Conservation (phyloP, 2,329 filamentous ascomycete species). For the Colletotrichum shisoi region DNA sequence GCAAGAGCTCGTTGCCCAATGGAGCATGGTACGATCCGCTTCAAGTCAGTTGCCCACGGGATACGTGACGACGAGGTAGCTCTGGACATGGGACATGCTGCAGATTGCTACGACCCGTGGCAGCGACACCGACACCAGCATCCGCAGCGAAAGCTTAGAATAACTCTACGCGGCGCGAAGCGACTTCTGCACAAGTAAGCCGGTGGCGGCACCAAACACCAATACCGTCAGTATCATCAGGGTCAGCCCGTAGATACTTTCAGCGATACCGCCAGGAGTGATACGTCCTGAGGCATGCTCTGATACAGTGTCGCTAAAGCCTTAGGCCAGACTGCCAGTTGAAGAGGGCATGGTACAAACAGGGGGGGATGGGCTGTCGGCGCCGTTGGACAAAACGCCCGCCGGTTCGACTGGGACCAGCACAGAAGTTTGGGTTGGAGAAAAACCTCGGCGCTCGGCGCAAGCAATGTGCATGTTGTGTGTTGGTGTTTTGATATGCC, state of each 20-base stretch:
- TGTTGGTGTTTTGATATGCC: slow-evolving; percentile 36
- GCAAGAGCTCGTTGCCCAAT: slow-evolving; percentile 24
- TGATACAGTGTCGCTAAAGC: slow-evolving; percentile 21
- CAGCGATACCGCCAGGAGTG: slow-evolving; percentile 1
- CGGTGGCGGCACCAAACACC: slow-evolving; percentile 2
- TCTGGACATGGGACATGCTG: slow-evolving; percentile 29
- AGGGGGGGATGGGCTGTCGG: slow-evolving; percentile 22
- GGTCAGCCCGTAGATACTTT: neutral
- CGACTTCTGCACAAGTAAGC: slow-evolving; percentile 12
- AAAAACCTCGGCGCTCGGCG: slow-evolving; percentile 24
- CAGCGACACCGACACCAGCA: slow-evolving; percentile 8
- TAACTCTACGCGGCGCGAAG: slow-evolving; percentile 17
- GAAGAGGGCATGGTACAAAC: slow-evolving; percentile 14
- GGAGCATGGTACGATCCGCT: slow-evolving; percentile 29
- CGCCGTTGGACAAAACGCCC: slow-evolving; percentile 28
- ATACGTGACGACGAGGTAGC: slow-evolving; percentile 13
- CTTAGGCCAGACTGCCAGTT: slow-evolving; percentile 6
- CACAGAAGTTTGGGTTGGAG: slow-evolving; percentile 26
- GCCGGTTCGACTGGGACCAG: slow-evolving; percentile 13
- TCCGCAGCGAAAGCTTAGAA: neutral
- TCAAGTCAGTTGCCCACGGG: slow-evolving; percentile 20
- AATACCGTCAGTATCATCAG: slow-evolving; percentile 7
- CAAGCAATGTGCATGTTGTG: slow-evolving; percentile 20
- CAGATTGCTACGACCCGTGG: slow-evolving; percentile 27
- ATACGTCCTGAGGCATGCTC: neutral